These are phyloP conservation scores for Crucihimalaya himalaica DNA, from an alignment of 345 rosid species.

Conservation along the genomic window DNA sequence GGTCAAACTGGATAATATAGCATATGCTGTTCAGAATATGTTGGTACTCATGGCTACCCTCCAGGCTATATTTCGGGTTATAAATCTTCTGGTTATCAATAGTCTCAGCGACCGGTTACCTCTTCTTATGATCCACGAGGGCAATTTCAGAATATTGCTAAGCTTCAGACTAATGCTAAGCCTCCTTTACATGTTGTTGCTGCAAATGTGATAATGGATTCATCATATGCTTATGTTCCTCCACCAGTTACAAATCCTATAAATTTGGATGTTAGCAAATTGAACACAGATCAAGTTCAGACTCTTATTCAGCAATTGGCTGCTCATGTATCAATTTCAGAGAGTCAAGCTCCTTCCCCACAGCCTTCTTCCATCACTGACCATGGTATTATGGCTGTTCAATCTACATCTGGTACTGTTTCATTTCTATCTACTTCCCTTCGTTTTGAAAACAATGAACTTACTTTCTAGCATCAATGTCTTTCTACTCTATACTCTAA, in stretches of 20 bases:
- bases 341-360: background rate
- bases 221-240: no score
- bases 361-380: accelerated
- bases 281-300: background rate
- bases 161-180: no score
- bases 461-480: background rate
- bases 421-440: background rate
- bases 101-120: no score
- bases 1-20: no score
- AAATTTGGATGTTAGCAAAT: background rate
- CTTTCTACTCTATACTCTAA: accelerated
- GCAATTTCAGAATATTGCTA: no score
- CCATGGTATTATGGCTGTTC: background rate
- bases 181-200: no score
- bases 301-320: background rate
- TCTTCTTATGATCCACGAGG: no score
- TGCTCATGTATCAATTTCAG: background rate
- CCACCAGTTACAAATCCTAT: background rate
- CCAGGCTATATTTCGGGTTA: no score
- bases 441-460: background rate
- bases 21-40: no score
- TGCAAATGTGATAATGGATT: no score
- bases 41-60: no score
- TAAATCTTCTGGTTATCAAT: no score
- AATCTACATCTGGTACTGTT: background rate